Evolutionary conservation across 2,329 filamentous ascomycete species (phyloP).

Genomic region (Aspergillus proliferans): DNA sequence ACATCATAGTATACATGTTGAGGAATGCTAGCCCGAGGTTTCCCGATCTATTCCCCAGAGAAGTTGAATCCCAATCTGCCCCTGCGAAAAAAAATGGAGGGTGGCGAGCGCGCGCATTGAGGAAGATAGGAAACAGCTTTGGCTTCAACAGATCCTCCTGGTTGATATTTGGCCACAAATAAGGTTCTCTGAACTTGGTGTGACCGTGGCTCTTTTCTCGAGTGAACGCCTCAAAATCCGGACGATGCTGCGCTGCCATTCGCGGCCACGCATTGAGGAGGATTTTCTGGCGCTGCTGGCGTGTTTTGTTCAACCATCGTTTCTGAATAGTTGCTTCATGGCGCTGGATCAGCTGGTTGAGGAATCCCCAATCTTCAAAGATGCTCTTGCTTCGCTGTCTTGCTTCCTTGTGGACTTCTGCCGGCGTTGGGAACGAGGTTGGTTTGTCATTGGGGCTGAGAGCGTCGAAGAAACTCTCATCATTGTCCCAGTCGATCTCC

Average conservation of each 20-base stretch:
- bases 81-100: slow-evolving; percentile 41
- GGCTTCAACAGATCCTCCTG: slow-evolving; percentile 26
- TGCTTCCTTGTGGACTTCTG: neutral
- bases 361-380: too few relatives aligned
- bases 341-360: slow-evolving; percentile 30
- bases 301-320: slow-evolving; percentile 52
- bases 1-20: slow-evolving; percentile 28
- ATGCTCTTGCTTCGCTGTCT: too few relatives aligned
- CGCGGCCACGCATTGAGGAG: slow-evolving; percentile 46
- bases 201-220: slow-evolving; percentile 17
- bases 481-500: neutral
- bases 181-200: slow-evolving; percentile 23
- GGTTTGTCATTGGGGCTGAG: neutral
- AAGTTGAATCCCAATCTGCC: slow-evolving; percentile 36
- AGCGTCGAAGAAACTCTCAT: neutral
- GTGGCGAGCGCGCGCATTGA: slow-evolving; percentile 49
- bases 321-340: slow-evolving; percentile 49
- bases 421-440: neutral
- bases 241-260: slow-evolving; percentile 47
- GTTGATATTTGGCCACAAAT: slow-evolving; percentile 53
- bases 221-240: slow-evolving; percentile 41
- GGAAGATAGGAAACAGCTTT: slow-evolving; percentile 43
- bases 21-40: slow-evolving; percentile 16
- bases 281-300: slow-evolving; percentile 40
- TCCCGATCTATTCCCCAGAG: slow-evolving; percentile 20